Percentiles rank a stretch among this genome's conserved stretches.
These are phyloP conservation scores for Penicillium antarcticum DNA, from an alignment of 495 filamentous ascomycete genomes.

Conservation along the genomic window DNA sequence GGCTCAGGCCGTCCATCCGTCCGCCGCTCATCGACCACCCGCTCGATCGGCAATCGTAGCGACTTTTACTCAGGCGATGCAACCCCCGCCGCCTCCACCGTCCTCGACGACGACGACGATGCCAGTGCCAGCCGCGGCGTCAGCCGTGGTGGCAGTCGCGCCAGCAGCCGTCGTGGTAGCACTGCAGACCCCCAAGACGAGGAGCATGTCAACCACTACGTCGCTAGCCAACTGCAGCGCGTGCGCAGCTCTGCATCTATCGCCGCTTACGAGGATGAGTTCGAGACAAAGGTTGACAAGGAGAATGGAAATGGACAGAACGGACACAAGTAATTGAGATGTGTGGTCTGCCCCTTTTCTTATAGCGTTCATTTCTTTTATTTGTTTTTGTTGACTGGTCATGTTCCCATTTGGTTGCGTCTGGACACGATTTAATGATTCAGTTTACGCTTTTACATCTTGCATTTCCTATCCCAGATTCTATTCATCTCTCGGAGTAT, in stretches of 20 bases:
- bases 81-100: conserved; percentile 22
- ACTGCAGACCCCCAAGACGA: conserved; percentile 45
- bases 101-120: conserved; percentile 30
- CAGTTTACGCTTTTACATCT: neutral
- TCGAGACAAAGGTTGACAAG: conserved; percentile 47
- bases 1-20: conserved; percentile 46
- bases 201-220: conserved; percentile 65
- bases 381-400: neutral
- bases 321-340: conserved; percentile 1
- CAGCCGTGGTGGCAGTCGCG: conserved; percentile 25
- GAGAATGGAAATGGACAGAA: conserved; percentile 26
- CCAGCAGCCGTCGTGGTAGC: conserved; percentile 30
- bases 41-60: conserved; percentile 84
- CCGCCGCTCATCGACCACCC: conserved; percentile 76
- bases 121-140: too few species aligned
- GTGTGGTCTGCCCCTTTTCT: neutral
- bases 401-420: neutral
- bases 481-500: conserved; percentile 1
- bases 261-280: conserved; percentile 57
- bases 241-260: conserved; percentile 53
- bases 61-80: conserved; percentile 58
- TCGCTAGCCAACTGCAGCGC: conserved; percentile 64
- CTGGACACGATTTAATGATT: neutral
- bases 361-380: neutral
- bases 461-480: neutral